Base-by-base conservation (phyloP, 2,329 filamentous ascomycete species). In the Colletotrichum lentis region DNA sequence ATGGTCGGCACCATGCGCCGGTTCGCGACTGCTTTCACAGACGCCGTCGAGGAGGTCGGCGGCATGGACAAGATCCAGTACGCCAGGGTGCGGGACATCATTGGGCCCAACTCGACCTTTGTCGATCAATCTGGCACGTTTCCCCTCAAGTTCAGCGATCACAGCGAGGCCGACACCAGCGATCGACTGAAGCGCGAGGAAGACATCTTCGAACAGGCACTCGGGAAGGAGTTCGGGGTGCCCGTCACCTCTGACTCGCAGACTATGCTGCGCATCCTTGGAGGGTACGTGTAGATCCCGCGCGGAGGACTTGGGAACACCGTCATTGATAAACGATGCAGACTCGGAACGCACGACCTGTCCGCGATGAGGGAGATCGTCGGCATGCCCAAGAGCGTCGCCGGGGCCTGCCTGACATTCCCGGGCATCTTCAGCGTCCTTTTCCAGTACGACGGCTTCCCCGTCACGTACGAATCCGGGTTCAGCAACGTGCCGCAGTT, bases 1-100 rank as follows among this genome's bases (percentile, higher is more conserved):
- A 86, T 90, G 72, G 85, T 90, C 0, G 87, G 86, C 2, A 88
- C 86, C 63, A 88, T 88, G 80, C 79, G 88, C 22, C 81, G 88
- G n/a, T 88, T 89, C 72, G 87, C 88, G 0, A 76, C 83, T 0
- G 80, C 82, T 0, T 89, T 89, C 70, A 75, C 80, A 0, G 80
- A 85, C 27, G 82, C 84, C 0, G 81, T 89, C 47, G 78, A 82
- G 67, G 87, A 90, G 69, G 77, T 90, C 0, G 82, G 78, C 0
- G 76, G 74, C 0, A 81, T 89, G 39, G 81, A 80, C 0, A 79
- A 82, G 55, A 85, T 90, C 14, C 76, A 81, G 22, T 90, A 90
- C 71, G 87, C 84, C 0, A 78, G 86, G 1, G 80, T 84, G 1
- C 71, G 78, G 57, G 74, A 77, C 39, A 73, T 74, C 81, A 82